Evolutionary conservation across 2,329 filamentous ascomycete genomes (phyloP), one percentile per base, ranked within the genome.

Genomic region (Colletotrichum aenigma): DNA sequence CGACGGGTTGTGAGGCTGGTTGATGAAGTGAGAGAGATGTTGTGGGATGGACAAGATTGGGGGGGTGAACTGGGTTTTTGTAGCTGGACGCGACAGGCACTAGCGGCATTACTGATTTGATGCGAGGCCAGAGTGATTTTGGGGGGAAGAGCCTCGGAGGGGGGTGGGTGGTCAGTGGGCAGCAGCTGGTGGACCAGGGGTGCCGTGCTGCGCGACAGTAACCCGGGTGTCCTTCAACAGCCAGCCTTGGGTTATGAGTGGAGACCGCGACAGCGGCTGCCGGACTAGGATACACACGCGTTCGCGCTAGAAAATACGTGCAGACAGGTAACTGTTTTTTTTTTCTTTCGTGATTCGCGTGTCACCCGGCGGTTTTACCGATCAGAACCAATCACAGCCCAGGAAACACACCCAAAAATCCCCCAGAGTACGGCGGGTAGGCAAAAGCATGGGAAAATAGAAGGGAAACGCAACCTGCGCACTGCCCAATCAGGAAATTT

Each of bases 1-100:
- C 77, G 73, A 77, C 71, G 77, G 77, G 79, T 80, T 73, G 78
- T 81, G 81, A 80, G 74, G 79, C 80, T 81, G 79, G 71, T 75
- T 82, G 83, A 81, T 84, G 81, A 77, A 77, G 79, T 80, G 81
- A 81, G 84, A 85, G 83, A 86, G 86, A 85, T 87, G 86, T 86
- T 85, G 87, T 85, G 84, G 85, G 83, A 83, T 81, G 81, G 82
- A 83, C 18, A 84, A 84, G 85, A 82, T 86, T 87, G 84, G 87
- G 88, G 89, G 89, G 89, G 88, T 87, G 83, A 83, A 83, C 81
- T 86, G 87, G 85, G 85, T 85, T 91, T 91, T 91, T 91, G 90
- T 92, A 92, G 88, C 87, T 90, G 88, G 85, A 88, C 87, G 89
- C 87, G 88, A 85, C 84, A 80, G 83, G 83, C 83, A 82, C 83